Percentiles rank a stretch among this genome's conserved stretches.
Evolutionary conservation across 2,329 filamentous ascomycete genomes (phyloP).

Genomic region (Hymenoscyphus occultus): DNA sequence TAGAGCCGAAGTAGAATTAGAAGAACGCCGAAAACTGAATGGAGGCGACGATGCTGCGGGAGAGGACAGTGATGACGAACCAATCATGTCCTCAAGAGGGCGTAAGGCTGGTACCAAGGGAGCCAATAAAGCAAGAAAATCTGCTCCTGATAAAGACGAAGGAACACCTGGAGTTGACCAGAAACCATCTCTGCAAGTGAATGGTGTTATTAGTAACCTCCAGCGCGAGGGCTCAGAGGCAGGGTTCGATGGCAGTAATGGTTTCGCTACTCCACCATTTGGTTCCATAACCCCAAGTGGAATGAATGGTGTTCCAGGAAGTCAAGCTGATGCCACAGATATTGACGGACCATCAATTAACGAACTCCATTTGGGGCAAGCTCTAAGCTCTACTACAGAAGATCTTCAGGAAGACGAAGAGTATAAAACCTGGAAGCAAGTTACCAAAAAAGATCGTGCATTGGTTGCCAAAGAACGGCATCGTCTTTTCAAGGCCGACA

Average conservation of each 20-base stretch:
- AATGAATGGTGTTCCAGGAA: conserved; percentile 64
- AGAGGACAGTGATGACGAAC: conserved; percentile 94
- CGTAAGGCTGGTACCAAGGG: conserved; percentile 79
- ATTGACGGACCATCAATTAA: conserved; percentile 74
- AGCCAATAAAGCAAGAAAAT: conserved; percentile 65
- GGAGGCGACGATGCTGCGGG: conserved; percentile 78
- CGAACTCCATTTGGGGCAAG: conserved; percentile 60
- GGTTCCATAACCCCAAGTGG: conserved; percentile 74
- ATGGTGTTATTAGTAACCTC: conserved; percentile 57
- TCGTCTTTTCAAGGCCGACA: conserved; percentile 79
- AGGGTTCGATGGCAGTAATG: conserved; percentile 73
- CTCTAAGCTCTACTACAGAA: conserved; percentile 64
- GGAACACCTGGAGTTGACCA: conserved; percentile 73
- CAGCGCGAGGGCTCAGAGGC: conserved; percentile 72
- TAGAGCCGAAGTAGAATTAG: conserved; percentile 89
- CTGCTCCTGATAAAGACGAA: conserved; percentile 70
- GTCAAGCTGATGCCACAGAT: conserved; percentile 83
- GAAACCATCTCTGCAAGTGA: conserved; percentile 69
- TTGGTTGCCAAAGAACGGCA: conserved; percentile 81
- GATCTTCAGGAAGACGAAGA: conserved; percentile 88
- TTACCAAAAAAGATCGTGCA: conserved; percentile 94
- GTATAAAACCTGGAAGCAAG: conserved; percentile 98
- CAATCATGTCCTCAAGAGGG: conserved; percentile 95
- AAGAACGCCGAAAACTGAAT: conserved; percentile 79
- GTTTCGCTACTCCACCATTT: conserved; percentile 77